Conservation (phyloP, 2,329 filamentous ascomycete genomes). For the Venturiaceae sp. region DNA sequence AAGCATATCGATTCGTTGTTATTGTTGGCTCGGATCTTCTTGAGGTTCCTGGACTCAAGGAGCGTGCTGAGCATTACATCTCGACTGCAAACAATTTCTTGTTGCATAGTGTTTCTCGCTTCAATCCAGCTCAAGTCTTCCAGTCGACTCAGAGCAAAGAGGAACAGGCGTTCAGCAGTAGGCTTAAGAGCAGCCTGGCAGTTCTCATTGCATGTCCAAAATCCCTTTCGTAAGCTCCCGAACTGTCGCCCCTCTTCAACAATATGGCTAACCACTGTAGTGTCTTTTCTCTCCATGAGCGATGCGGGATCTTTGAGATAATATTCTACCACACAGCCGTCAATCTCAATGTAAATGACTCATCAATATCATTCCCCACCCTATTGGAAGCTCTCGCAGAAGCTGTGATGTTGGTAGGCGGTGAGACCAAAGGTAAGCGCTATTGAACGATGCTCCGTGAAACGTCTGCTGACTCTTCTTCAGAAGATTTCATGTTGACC, state of each 20-base stretch:
- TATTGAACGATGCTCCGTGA: neutral
- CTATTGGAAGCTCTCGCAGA: neutral
- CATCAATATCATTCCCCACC: neutral
- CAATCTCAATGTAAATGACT: neutral
- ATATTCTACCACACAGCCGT: neutral
- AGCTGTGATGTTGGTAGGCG: neutral
- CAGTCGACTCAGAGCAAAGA: neutral
- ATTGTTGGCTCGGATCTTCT: slow-evolving; percentile 9
- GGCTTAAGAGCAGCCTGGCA: neutral
- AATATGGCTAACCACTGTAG: neutral
- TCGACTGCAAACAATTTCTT: slow-evolving; percentile 2
- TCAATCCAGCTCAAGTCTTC: neutral
- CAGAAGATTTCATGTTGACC: neutral
- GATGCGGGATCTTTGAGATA: neutral
- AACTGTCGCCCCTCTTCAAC: too few species aligned
- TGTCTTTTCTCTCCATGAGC: neutral
- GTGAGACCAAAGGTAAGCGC: neutral
- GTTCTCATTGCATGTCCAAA: neutral
- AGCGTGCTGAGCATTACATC: slow-evolving; percentile 8
- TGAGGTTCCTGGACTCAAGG: slow-evolving; percentile 6
- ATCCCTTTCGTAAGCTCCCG: neutral
- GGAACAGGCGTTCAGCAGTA: neutral
- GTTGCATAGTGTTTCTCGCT: neutral
- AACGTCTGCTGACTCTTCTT: neutral
- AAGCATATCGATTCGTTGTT: slow-evolving; percentile 9